phyloP scores from a whole-genome alignment of 148 eudicot species.

The Amaranthus cruentus region DNA sequence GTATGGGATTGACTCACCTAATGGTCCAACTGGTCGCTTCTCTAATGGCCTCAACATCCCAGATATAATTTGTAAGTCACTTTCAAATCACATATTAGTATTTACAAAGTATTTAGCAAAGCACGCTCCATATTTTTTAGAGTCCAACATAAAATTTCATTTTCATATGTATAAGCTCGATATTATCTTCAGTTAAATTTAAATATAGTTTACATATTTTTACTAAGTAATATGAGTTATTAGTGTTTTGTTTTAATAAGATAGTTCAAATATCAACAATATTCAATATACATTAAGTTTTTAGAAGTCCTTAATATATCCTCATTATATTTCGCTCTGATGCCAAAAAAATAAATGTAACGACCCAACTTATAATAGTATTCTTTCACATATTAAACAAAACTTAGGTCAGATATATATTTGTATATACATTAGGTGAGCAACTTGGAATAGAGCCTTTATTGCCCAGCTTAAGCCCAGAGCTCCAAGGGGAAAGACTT shows the following conservation, averaged over 20 bases:
- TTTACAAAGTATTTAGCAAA: no score
- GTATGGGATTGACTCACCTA: slow-evolving; percentile 69
- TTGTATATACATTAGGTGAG: slow-evolving; percentile 33
- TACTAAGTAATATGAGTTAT: not conserved
- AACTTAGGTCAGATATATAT: not conserved
- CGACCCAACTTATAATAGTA: not conserved
- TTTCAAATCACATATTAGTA: not conserved
- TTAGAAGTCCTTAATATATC: not conserved
- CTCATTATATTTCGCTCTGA: not conserved
- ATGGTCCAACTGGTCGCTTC: slow-evolving; percentile 69
- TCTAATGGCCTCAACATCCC: slow-evolving; percentile 69
- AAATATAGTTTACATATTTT: not conserved
- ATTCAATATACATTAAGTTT: not conserved
- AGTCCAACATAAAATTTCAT: not conserved
- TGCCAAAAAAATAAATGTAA: not conserved
- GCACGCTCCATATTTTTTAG: not conserved
- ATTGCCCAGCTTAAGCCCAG: slow-evolving; percentile 48
- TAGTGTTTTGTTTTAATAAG: no score
- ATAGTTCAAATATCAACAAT: no score
- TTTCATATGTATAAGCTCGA: not conserved
- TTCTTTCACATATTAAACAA: not conserved
- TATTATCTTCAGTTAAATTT: not conserved
- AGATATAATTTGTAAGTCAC: slow-evolving; percentile 52
- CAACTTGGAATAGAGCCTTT: slow-evolving; percentile 46
- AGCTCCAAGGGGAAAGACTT: slow-evolving; percentile 46